Percentiles rank a stretch among this genome's conserved stretches.
Evolutionary conservation across 768 basidiomycete species (phyloP).

Genomic region (Inosperma sp.): DNA sequence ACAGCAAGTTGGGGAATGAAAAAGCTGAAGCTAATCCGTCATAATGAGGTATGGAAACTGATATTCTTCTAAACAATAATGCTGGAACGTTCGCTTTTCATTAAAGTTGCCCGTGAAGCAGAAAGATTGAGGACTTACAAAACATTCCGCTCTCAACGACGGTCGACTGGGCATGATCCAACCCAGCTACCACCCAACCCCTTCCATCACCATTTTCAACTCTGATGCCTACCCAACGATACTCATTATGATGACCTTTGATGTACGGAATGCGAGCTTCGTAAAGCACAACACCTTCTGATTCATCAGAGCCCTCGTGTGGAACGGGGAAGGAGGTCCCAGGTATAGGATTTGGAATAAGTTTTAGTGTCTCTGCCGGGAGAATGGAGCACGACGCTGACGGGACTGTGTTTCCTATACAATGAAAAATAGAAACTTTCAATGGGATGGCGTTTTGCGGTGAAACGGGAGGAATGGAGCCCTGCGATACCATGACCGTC

Average conservation of each 20-base stretch:
- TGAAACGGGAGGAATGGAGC: constrained; percentile 45
- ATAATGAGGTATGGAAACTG: constrained; percentile 31
- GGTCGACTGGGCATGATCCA: constrained; percentile 34
- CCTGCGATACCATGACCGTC: constrained; percentile 58
- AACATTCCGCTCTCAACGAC: constrained; percentile 32
- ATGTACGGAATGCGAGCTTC: constrained; percentile 35
- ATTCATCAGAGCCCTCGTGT: constrained; percentile 66
- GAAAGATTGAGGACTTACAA: constrained; percentile 38
- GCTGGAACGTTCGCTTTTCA: constrained; percentile 28
- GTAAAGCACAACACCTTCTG: constrained; percentile 65
- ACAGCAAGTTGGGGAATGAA: constrained; percentile 51
- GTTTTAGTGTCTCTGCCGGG: constrained; percentile 46
- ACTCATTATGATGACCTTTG: constrained; percentile 4
- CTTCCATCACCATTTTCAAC: constrained; percentile 46
- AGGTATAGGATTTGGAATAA: constrained; percentile 58
- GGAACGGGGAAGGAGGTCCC: constrained; percentile 60
- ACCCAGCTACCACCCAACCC: constrained; percentile 61
- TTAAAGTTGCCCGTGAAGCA: constrained; percentile 11
- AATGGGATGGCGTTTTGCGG: constrained; percentile 47
- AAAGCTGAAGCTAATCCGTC: constrained; percentile 41
- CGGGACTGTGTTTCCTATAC: constrained; percentile 28
- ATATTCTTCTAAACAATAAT: constrained; percentile 32
- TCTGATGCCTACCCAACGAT: constrained; percentile 48
- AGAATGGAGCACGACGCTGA: constrained; percentile 36
- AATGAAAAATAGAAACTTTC: constrained; percentile 44